Evolutionary conservation across 768 basidiomycete genomes (phyloP).

Genomic region (Mycena olivaceomarginata): DNA sequence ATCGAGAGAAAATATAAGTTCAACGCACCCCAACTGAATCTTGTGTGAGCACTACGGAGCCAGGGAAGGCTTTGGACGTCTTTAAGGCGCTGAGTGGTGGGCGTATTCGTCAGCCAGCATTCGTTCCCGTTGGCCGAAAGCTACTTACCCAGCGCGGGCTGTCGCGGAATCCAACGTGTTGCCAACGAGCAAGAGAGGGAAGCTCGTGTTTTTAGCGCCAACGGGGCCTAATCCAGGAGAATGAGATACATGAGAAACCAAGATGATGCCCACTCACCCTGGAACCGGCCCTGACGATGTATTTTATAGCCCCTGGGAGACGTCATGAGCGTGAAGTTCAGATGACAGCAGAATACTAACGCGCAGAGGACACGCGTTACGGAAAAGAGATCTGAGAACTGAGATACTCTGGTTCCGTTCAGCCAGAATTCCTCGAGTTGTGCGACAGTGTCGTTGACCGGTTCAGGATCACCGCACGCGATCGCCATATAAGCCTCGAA

Average conservation of each 20-base stretch:
- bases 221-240: constrained; percentile 40
- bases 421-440: constrained; percentile 33
- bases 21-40: background rate
- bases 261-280: background rate
- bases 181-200: constrained; percentile 47
- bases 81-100: background rate
- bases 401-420: constrained; percentile 27
- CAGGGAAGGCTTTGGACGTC: constrained; percentile 11
- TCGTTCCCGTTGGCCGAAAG: background rate
- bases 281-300: constrained; percentile 20
- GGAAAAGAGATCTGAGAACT: constrained; percentile 39
- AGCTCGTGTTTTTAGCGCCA: constrained; percentile 45
- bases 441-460: constrained; percentile 33
- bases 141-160: background rate
- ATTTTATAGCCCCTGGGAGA: constrained; percentile 13
- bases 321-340: background rate
- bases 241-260: background rate
- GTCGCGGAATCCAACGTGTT: constrained; percentile 36
- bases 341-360: constrained; percentile 11
- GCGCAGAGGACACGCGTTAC: constrained; percentile 24
- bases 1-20: background rate
- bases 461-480: constrained; percentile 41
- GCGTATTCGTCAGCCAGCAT: background rate
- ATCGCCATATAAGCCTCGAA: constrained; percentile 33
- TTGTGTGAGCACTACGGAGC: constrained; percentile 24